Base-by-base conservation (phyloP, 441 rosid genomes). In the Bocquillonia castaneifolia region DNA sequence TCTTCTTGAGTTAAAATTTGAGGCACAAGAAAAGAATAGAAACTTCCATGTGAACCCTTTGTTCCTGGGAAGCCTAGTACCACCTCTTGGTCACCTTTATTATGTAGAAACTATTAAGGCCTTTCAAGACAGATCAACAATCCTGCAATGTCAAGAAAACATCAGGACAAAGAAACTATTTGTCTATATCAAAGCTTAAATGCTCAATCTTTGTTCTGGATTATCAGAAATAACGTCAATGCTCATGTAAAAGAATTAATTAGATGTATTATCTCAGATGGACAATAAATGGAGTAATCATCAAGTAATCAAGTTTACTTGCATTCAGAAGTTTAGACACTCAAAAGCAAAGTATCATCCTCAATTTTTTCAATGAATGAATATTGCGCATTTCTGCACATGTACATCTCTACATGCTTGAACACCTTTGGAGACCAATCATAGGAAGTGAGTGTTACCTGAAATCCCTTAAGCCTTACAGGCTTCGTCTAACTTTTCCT, bases 1-100 rank as follows among this genome's bases (percentile, higher is more conserved):
- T 78, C 80, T 79, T 78, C 63, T 59, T 64, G 82, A 72, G 78
- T 69, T 79, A 76, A 76, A 64, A 70, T 76, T 79, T 70, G 59
- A 66, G 72, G 78, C 64, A 69, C 23, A 72, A 34, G 25, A 54
- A 51, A 67, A 75, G 70, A 68, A 56, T 32, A 54, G 65, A 54
- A 78, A 72, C 73, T 55, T 79, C 67, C 47, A 71, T 59, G 47
- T 52, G 23, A 59, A 73, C 59, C 64, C 72, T 56, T 58, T 64
- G 68, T 62, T 67, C 77, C 73, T 51, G 48, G 63, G 70, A 72
- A 74, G 71, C 40, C 6, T 26, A 3, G 10, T 47, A 29, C 56
- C 20, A 28, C 31, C 2, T 36, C 25, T 13, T 10, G 37, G 9
- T 22, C 10, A 50, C 37, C 45, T 69, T 71, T 32, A 17, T n/a